Base-by-base conservation (phyloP, 441 rosid genomes). In the Pelargonium myrrhifolium region DNA sequence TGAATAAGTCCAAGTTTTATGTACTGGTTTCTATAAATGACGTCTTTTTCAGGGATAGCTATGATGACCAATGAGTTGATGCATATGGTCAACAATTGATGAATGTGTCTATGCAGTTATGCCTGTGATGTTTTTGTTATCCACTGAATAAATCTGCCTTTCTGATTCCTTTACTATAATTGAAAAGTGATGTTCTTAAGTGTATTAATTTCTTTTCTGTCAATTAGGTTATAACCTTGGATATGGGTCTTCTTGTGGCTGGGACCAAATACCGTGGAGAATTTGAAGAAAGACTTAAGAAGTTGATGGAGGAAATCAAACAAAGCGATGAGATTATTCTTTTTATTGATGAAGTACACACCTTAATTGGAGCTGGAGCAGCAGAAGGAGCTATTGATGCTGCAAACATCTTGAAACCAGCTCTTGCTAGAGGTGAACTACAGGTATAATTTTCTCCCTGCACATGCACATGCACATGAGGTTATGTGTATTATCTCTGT, bases 221-320 rank as follows among this genome's bases (percentile, higher is more conserved):
- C 17, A 49, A 49, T 74, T 68, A 90, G 87, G 96, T 94, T 56
- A 87, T 90, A 71, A 92, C 98, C 70, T 88, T 94, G 77, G 99
- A 94, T 78, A 86, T 90, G 88, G 99, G 99, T 80, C 89, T 92
- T 64, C 85, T 94, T 62, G 96, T 94, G 77, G 98, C 99, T 72
- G 99, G 98, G 71, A 90, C 99, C 3, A 88, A 89, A 76, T 93
- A 92, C 66, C 93, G 98, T 79, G 99, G 99, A 80, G 99, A 92
- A 77, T 85, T 94, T 68, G 98, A 94, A 82, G 97, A 91, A 74
- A 89, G 98, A 76, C 73, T 94, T 70, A 88, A 86, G 80, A 94
- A 89, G 78, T 85, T 90, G 69, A 79, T 84, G 87, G 91, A 94
- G 83, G 99, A 94, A 82, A 94, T 92, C 70, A 82, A 77, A 77